Conservation (phyloP, 306 rosid genomes). For the Lathyrus oleraceus region DNA sequence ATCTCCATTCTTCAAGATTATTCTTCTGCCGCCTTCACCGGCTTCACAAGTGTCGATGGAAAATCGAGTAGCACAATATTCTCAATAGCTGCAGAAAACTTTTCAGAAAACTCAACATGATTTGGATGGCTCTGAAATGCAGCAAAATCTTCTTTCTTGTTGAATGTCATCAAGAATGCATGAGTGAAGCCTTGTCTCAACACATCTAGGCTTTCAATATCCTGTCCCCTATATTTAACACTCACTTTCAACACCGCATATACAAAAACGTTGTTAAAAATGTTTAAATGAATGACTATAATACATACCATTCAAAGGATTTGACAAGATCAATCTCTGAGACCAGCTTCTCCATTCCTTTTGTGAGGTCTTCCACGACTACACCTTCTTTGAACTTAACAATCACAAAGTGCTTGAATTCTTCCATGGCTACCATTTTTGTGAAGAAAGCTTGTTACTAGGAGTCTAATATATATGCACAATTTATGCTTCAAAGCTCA, state of each 20-base stretch:
- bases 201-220: constrained; percentile 70
- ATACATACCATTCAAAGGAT: constrained; percentile 75
- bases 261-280: no score
- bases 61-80: constrained; percentile 87
- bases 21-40: constrained; percentile 54
- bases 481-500: constrained; percentile 35
- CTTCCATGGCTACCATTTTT: constrained; percentile 53
- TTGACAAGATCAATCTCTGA: constrained; percentile 69
- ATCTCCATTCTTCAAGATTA: constrained; percentile 24
- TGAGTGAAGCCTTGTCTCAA: constrained; percentile 90
- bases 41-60: constrained; percentile 68
- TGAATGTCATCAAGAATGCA: constrained; percentile 80
- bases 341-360: constrained; percentile 75
- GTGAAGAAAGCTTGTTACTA: constrained; percentile 37
- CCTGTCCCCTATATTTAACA: constrained; percentile 65
- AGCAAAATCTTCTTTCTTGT: constrained; percentile 68
- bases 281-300: neutral
- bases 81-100: constrained; percentile 77
- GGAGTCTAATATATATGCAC: constrained; percentile 39
- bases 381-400: constrained; percentile 85
- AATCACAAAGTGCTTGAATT: constrained; percentile 79
- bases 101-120: constrained; percentile 74
- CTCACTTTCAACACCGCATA: no score
- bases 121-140: constrained; percentile 72
- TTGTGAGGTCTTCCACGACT: constrained; percentile 63